Evolutionary conservation across 208 protist genomes (phyloP).

Genomic region (Acanthamoeba divionensis): DNA sequence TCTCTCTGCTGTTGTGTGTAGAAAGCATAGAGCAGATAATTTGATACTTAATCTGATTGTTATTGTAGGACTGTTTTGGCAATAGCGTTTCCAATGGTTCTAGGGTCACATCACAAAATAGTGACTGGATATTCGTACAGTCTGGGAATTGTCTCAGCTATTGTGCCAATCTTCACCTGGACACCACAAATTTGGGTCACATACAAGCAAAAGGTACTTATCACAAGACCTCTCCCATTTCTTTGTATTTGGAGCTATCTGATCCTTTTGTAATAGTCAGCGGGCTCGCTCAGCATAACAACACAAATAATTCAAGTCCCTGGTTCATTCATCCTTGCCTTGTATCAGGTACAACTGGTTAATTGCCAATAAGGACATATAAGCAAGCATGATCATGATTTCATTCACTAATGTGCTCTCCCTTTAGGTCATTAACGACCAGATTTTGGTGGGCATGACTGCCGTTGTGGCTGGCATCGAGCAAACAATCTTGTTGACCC

Average conservation of each 20-base stretch:
- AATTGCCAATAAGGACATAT: not conserved
- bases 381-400: not conserved
- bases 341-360: not conserved
- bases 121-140: not conserved
- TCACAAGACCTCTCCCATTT: not conserved
- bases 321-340: constrained; percentile 26
- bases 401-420: not conserved
- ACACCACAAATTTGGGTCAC: constrained; percentile 22
- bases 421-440: not conserved
- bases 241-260: not conserved
- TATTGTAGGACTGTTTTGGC: not conserved
- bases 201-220: constrained; percentile 23
- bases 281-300: constrained; percentile 21
- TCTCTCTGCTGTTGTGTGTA: not conserved
- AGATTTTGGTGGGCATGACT: constrained; percentile 33
- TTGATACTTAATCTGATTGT: not conserved
- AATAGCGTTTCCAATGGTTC: not conserved
- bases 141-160: not conserved
- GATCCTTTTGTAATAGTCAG: not conserved
- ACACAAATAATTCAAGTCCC: constrained; percentile 24
- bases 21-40: not conserved
- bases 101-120: not conserved
- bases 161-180: constrained; percentile 6
- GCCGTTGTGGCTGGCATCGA: not conserved
- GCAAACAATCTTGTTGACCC: not conserved